A percentile compares a stretch with the other conserved stretches of the same genome.
Conservation (phyloP, 2,329 filamentous ascomycete genomes). For the Chaetoscypha palmicola region DNA sequence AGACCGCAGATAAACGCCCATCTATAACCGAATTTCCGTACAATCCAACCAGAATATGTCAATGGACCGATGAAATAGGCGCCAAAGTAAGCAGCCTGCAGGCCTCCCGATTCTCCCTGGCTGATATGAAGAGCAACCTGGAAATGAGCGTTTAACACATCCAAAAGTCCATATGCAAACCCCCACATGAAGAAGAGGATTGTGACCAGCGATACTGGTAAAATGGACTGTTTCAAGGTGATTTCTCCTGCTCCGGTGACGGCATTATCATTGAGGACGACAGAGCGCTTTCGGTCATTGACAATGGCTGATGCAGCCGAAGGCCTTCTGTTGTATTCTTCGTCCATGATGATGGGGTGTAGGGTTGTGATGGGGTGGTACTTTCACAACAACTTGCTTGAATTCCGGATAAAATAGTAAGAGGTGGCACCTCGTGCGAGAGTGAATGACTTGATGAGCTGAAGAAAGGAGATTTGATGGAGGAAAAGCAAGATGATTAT, state of each 20-base stretch:
- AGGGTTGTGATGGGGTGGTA: neutral
- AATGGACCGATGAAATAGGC: slow-evolving; percentile 65
- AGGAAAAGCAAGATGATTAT: neutral
- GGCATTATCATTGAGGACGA: slow-evolving; percentile 63
- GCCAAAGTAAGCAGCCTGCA: slow-evolving; percentile 66
- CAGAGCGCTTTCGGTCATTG: slow-evolving; percentile 38
- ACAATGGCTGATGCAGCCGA: slow-evolving; percentile 2
- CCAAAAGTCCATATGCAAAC: slow-evolving; percentile 78
- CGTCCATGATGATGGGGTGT: neutral
- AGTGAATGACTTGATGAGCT: neutral
- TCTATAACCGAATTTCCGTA: slow-evolving; percentile 69
- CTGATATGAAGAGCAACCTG: slow-evolving; percentile 53
- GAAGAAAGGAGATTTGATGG: neutral
- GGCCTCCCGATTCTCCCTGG: slow-evolving; percentile 53
- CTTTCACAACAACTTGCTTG: too few relatives aligned
- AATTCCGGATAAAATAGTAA: neutral
- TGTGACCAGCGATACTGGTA: slow-evolving; percentile 45
- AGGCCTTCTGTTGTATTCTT: neutral
- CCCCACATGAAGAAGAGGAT: slow-evolving; percentile 84
- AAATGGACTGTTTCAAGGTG: slow-evolving; percentile 60
- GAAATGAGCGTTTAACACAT: slow-evolving; percentile 58
- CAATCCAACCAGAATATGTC: slow-evolving; percentile 56
- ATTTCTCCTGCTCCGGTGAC: slow-evolving; percentile 52
- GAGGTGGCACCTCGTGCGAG: neutral
- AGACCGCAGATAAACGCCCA: slow-evolving; percentile 72